Evolutionary conservation across 2,329 filamentous ascomycete genomes (phyloP).

Genomic region (Scedosporium boydii): DNA sequence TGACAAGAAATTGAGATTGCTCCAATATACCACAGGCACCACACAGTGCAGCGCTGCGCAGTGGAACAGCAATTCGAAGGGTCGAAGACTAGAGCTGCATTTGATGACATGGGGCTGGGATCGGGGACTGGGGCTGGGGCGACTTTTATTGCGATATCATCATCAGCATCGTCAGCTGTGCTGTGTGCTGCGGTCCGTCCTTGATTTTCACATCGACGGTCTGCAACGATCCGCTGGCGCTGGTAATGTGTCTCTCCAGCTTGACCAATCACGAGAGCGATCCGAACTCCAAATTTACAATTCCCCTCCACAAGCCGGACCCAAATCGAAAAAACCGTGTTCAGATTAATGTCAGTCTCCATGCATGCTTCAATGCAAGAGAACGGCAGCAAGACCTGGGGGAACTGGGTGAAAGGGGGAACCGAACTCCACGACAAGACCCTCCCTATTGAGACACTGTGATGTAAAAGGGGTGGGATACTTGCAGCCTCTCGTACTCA

Average conservation of each 20-base stretch:
- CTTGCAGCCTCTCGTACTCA: no score
- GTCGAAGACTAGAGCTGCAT: neutral
- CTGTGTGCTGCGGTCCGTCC: conserved; percentile 1
- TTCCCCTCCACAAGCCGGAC: neutral
- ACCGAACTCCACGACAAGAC: neutral
- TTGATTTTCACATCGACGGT: conserved; percentile 3
- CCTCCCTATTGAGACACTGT: no score
- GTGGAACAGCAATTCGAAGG: neutral
- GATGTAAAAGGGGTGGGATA: no score
- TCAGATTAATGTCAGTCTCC: neutral
- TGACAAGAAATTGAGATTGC: no score
- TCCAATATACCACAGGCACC: neutral
- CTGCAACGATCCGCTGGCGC: neutral
- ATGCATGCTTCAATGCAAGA: neutral
- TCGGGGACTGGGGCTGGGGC: neutral
- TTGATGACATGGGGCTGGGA: neutral
- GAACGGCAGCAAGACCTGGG: neutral
- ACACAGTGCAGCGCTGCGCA: neutral
- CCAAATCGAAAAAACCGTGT: neutral
- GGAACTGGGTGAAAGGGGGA: neutral
- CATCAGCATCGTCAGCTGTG: neutral
- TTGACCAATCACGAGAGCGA: neutral
- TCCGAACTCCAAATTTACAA: neutral
- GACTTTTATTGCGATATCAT: neutral
- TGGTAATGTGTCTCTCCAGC: neutral